Percentiles rank a stretch among this genome's conserved stretches.
These are phyloP conservation scores for Psilocybe cyanescens DNA, from an alignment of 768 basidiomycete genomes.

Conservation along the genomic window DNA sequence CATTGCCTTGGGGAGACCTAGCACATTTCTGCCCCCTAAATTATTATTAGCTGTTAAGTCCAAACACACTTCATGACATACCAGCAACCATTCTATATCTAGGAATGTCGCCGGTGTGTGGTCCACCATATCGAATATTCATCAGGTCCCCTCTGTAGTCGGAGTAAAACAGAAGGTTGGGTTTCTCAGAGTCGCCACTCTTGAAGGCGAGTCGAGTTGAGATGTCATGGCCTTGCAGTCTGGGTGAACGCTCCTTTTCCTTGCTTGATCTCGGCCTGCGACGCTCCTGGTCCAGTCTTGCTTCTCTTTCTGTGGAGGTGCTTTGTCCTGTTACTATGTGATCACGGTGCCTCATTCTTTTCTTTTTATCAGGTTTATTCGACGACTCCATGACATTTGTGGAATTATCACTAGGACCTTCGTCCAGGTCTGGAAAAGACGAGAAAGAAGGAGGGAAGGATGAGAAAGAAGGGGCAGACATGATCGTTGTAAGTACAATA, in stretches of 20 bases:
- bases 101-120: slow-evolving; percentile 66
- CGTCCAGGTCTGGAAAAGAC: slow-evolving; percentile 61
- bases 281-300: slow-evolving; percentile 26
- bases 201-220: slow-evolving; percentile 30
- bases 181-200: slow-evolving; percentile 18
- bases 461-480: slow-evolving; percentile 57
- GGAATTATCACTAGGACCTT: slow-evolving; percentile 31
- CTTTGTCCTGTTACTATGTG: slow-evolving; percentile 15
- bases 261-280: slow-evolving; percentile 29
- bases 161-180: slow-evolving; percentile 53
- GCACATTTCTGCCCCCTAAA: slow-evolving; percentile 61
- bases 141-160: slow-evolving; percentile 69
- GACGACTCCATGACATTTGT: slow-evolving; percentile 5
- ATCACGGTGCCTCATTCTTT: slow-evolving; percentile 24
- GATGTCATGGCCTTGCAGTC: slow-evolving; percentile 5
- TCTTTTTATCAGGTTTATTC: slow-evolving; percentile 14
- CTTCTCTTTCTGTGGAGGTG: slow-evolving; percentile 27
- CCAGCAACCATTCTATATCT: slow-evolving; percentile 63
- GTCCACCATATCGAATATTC: slow-evolving; percentile 69
- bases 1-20: slow-evolving; percentile 62
- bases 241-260: slow-evolving; percentile 16
- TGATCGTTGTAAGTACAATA: not conserved
- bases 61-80: slow-evolving; percentile 37
- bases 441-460: slow-evolving; percentile 69
- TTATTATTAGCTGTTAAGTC: slow-evolving; percentile 52